Base-by-base conservation (phyloP, 2,329 filamentous ascomycete genomes). In the Apiospora sp. region DNA sequence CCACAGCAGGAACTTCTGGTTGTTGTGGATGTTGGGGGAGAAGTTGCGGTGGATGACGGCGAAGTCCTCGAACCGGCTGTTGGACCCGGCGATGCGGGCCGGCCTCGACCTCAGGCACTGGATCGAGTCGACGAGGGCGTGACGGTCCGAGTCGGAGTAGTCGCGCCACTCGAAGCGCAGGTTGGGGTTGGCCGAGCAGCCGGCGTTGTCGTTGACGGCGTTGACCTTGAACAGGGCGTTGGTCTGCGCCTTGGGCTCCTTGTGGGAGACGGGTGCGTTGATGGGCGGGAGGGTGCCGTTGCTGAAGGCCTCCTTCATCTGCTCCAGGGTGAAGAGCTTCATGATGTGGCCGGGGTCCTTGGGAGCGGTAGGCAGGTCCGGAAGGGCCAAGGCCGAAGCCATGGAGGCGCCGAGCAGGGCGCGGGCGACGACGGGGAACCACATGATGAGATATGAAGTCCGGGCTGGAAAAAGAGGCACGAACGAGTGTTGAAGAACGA, bases 11-110 rank as follows among this genome's bases (percentile, higher is more conserved):
- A 81, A 81, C 37, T 77, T 80, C 74, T 77, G 79, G 68, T 73
- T 74, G 72, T 78, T 79, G 78, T 82, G 80, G 67, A 81, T 80
- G 73, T 78, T 76, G 71, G 78, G 76, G 16, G 78, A 75, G 68
- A 78, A 77, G 67, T 74, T 71, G 75, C 81, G 80, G 74, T 82
- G 80, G 4, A 80, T 74, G 16, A 75, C 77, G 12, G 80, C 79
- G 51, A 81, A 74, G 69, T 82, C 80, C 71, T 82, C 80, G 71
- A 78, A 82, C 54, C 80, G 76, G 76, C 78, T 81, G 72, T 67
- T 74, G 3, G 80, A 74, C 13, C 75, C 75, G 13, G 72, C 44
- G 67, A 76, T 78, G 10, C 73, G 73, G 27, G 79, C 80, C 2
- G 78, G 76, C 46, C 71, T 76, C 22, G 77, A 73, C 51, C 76